Evolutionary conservation across 139 green algal genomes (phyloP).

Genomic region (Helicosporidium sp.): DNA sequence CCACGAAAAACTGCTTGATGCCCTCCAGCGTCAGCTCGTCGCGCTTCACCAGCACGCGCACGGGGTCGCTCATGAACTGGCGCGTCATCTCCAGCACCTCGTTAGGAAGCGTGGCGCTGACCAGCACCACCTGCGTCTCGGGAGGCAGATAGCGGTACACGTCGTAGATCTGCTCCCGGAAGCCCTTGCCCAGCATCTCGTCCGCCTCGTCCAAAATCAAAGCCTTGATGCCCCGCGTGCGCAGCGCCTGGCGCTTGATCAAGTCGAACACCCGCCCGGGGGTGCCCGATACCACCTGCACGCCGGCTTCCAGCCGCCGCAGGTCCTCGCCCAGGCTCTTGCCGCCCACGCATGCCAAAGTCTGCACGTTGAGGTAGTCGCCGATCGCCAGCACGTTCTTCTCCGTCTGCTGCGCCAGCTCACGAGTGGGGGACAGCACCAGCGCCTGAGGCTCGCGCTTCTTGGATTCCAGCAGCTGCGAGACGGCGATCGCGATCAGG

Average conservation of each 20-base stretch:
- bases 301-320: slow-evolving; percentile 71
- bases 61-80: slow-evolving; percentile 98
- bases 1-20: slow-evolving; percentile 99
- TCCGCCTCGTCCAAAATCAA: slow-evolving; percentile 86
- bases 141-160: slow-evolving; percentile 84
- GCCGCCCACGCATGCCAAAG: slow-evolving; percentile 84
- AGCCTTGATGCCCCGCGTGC: slow-evolving; percentile 54
- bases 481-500: slow-evolving; percentile 76
- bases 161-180: slow-evolving; percentile 99
- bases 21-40: slow-evolving; percentile 98
- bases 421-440: slow-evolving; percentile 86
- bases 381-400: slow-evolving; percentile 77
- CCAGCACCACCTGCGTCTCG: slow-evolving; percentile 76
- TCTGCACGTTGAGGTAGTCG: slow-evolving; percentile 79
- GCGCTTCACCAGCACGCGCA: slow-evolving; percentile 94
- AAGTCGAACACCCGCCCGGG: slow-evolving; percentile 96
- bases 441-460: slow-evolving; percentile 43
- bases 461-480: slow-evolving; percentile 67
- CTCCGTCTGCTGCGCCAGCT: slow-evolving; percentile 89
- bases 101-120: slow-evolving; percentile 82
- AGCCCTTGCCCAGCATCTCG: slow-evolving; percentile 95
- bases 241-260: slow-evolving; percentile 70
- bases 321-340: slow-evolving; percentile 92
- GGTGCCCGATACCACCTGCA: slow-evolving; percentile 86
- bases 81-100: slow-evolving; percentile 94